Evolutionary conservation across 1,284 basidiomycete species (phyloP).

Genomic region (Phellinidium pouzarii): DNA sequence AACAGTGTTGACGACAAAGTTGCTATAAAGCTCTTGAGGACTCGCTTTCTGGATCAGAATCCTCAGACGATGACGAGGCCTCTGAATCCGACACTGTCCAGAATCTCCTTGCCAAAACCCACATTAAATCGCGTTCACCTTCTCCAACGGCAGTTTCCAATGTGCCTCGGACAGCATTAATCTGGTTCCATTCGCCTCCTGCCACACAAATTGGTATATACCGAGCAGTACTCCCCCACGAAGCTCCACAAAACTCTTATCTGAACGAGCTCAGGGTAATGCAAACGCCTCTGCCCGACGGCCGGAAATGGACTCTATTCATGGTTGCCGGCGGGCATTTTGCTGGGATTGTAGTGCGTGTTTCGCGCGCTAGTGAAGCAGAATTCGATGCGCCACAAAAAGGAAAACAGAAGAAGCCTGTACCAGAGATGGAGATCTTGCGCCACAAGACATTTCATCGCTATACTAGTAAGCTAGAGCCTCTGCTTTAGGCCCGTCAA

Average conservation of each 20-base stretch:
- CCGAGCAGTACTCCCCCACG: conserved; percentile 64
- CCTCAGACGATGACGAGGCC: conserved; percentile 47
- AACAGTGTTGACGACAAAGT: not conserved
- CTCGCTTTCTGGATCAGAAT: conserved; percentile 85
- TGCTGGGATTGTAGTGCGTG: conserved; percentile 82
- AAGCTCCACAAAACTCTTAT: conserved; percentile 37
- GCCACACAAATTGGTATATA: conserved; percentile 89
- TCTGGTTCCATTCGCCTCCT: conserved; percentile 85
- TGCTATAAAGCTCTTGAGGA: conserved; percentile 70
- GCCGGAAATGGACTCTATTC: conserved; percentile 86
- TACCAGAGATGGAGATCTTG: conserved; percentile 71
- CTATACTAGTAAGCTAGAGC: conserved; percentile 76
- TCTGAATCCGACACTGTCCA: conserved; percentile 61
- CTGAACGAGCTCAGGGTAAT: conserved; percentile 57
- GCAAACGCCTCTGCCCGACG: conserved; percentile 55
- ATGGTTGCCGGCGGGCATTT: conserved; percentile 98
- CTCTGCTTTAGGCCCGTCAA: not conserved
- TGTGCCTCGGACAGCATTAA: conserved; percentile 65
- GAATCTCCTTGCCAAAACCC: conserved; percentile 59
- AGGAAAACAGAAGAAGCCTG: conserved; percentile 54
- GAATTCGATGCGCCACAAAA: conserved; percentile 37
- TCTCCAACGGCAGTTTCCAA: conserved; percentile 36
- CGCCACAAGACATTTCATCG: conserved; percentile 97
- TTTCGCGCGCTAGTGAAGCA: conserved; percentile 46
- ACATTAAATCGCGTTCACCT: conserved; percentile 39